Base-by-base conservation (phyloP, 2,329 filamentous ascomycete species). In the Boeremia exigua region DNA sequence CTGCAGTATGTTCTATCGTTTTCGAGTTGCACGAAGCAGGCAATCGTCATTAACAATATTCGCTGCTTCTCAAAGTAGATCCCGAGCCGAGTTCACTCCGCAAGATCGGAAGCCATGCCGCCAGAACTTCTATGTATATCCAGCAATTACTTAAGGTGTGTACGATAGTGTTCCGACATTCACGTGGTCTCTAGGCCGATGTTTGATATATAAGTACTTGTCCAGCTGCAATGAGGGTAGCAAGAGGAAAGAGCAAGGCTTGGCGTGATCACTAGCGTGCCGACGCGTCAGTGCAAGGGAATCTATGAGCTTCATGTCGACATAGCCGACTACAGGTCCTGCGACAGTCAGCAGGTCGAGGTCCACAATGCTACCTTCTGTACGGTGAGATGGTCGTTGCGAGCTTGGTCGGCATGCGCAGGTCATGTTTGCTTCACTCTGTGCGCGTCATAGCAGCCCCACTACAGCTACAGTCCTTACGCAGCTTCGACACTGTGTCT, bases 371-470 rank as follows among this genome's bases (percentile, higher is more conserved):
- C 25, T 15, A 14, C 36, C 3, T 27, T 11, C 14, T 17, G 10
- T 15, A 17, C 2, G 8, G 25, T 29, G n/a, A 10, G 3, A 29
- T 29, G 2, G 12, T 12, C 3, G 23, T 37, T 17, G 34, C 25
- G 4, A 27, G 19, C 8, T 15, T 33, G 15, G 9, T n/a, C 12
- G 10, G 9, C 30, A 23, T 5, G n/a, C 15, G n/a, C 32, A 29
- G 9, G 12, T 45, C 5, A 15, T 17, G 39, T 17, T 38, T 44
- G 33, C 10, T 12, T 45, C n/a, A 11, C 10, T 14, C 17, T 29
- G 52, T 27, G 46, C 39, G 53, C 53, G 47, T 55, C 47, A 55
- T 50, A 55, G 39, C 45, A 39, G 53, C 53, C 53, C 53, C 53
- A 50, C 53, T 25, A 55, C 15, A 46, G 40, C 39, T 54, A 40